Evolutionary conservation across 495 filamentous ascomycete species (phyloP).

Genomic region (Paragyromitra xinjiangensis): DNA sequence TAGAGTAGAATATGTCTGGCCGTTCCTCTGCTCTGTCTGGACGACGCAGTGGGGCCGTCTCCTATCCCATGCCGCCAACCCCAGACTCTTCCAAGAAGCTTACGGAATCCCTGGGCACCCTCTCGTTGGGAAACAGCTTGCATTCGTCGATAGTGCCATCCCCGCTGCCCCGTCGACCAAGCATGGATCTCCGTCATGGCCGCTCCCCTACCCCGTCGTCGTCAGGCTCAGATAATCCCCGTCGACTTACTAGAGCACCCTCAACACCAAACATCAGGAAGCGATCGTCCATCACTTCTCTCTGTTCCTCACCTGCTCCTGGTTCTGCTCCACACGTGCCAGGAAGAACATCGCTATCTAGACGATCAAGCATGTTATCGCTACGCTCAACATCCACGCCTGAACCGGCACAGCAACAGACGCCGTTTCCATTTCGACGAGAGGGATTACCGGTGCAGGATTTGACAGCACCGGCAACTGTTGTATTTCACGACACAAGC

Average conservation of each 20-base stretch:
- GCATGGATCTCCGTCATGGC: conserved; percentile 50
- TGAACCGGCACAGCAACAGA: conserved; percentile 35
- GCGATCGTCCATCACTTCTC: conserved; percentile 52
- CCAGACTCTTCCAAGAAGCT: conserved; percentile 49
- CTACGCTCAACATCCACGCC: conserved; percentile 51
- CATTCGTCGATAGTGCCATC: conserved; percentile 33
- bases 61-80: conserved; percentile 37
- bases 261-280: conserved; percentile 56
- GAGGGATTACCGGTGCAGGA: conserved; percentile 51
- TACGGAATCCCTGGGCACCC: conserved; percentile 47
- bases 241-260: conserved; percentile 49
- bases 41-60: conserved; percentile 18
- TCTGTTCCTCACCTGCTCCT: conserved; percentile 31
- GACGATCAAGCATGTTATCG: conserved; percentile 49
- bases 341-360: conserved; percentile 42
- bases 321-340: conserved; percentile 34
- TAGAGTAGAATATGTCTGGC: conserved; percentile 26
- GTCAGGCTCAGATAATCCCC: conserved; percentile 44
- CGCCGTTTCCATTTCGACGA: conserved; percentile 28
- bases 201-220: conserved; percentile 51
- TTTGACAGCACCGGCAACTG: conserved; percentile 70
- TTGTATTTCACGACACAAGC: conserved; percentile 89
- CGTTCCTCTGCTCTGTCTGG: conserved; percentile 39
- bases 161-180: conserved; percentile 50
- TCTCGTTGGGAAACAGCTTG: conserved; percentile 34